These are phyloP conservation scores for Neurospora sp. DNA, from an alignment of 495 filamentous ascomycete genomes.

Conservation along the genomic window DNA sequence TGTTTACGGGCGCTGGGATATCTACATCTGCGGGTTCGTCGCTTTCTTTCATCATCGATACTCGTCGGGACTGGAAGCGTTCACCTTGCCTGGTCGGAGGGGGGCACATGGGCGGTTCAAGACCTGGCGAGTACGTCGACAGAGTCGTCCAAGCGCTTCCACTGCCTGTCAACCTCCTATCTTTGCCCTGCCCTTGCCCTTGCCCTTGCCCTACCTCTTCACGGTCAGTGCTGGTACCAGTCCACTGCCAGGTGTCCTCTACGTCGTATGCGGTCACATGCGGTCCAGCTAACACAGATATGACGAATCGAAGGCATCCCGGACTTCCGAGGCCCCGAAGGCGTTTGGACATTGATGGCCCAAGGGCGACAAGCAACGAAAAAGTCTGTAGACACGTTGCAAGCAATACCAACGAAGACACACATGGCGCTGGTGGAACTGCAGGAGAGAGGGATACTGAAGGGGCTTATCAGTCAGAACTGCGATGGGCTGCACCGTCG, in stretches of 20 bases:
- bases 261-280: neutral
- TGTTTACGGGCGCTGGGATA: slow-evolving; percentile 36
- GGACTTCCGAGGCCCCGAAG: slow-evolving; percentile 37
- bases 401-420: slow-evolving; percentile 34
- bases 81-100: neutral
- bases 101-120: neutral
- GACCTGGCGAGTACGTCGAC: neutral
- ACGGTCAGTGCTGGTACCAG: neutral
- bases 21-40: slow-evolving; percentile 33
- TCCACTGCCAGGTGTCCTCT: neutral
- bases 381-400: slow-evolving; percentile 22
- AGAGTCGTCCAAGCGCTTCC: neutral
- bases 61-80: neutral
- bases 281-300: neutral
- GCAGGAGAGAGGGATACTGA: slow-evolving; percentile 30
- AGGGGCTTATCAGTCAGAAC: slow-evolving; percentile 37
- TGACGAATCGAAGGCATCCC: slow-evolving; percentile 23
- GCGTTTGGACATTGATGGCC: slow-evolving; percentile 33
- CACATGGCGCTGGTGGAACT: slow-evolving; percentile 41
- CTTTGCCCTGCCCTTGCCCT: neutral
- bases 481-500: slow-evolving; percentile 36
- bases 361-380: slow-evolving; percentile 23
- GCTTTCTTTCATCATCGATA: neutral
- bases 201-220: neutral
- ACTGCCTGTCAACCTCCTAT: neutral